Evolutionary conservation across 371 early-diverging fungal species (phyloP), one percentile per base, ranked within the genome.

Genomic region (Lichtheimia ornata): DNA sequence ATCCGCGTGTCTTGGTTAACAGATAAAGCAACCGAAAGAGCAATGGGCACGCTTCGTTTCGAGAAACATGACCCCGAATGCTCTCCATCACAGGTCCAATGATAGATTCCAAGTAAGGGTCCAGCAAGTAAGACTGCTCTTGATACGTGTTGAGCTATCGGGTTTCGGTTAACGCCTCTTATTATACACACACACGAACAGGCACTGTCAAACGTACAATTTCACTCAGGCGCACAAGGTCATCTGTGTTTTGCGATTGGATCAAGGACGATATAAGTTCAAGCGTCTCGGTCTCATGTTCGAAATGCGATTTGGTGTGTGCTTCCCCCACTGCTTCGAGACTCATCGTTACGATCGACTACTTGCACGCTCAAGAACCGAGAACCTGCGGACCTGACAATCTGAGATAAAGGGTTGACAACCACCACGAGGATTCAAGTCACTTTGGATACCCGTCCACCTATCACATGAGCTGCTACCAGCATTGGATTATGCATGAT

Each of bases 61-160:
- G 24, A 27, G 15, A 55, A 2, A 58, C 69, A 69, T 64, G 64
- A 69, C 72, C 41, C 68, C 89, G 82, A 25, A 93, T 72, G 12
- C 72, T 76, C 5, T 66, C 61, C 59, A 93, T 84, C n/a, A 88
- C 64, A 30, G 88, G 88, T n/a, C 70, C 52, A 11, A 94, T 79
- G 53, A 95, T 82, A 22, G 57, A 63, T 56, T 94, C 96, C 54
- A 97, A 73, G 67, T 83, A 79, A 15, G 92, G 90, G 68, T 97
- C 98, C 4, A 97, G 87, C 17, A 96, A 74, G 58, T 88, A 89
- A 3, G 98, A 88, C 67, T 91, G 88, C 71, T 95, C 95, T 71
- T 95, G 95, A 63, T 95, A 96, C 52, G 72, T 57, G 50, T 83
- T 86, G 40, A 94, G 66, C 88, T 88, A 67, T 14, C 20, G 47